Conservation (phyloP, 768 basidiomycete genomes). For the Boletus speciosus region DNA sequence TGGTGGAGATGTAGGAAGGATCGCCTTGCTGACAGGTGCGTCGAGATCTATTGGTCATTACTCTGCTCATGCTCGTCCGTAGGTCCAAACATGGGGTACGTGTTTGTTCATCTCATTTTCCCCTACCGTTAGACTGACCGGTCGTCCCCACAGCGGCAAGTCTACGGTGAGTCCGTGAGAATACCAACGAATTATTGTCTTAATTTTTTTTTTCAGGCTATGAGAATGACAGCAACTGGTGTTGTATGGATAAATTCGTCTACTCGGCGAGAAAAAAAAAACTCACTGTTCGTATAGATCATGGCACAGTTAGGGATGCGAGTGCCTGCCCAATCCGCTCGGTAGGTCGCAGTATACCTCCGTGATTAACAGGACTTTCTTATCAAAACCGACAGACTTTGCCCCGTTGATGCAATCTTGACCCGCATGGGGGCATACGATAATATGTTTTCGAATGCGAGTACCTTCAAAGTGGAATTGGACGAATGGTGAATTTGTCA, state of each 20-base stretch:
- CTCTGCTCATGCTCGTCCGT: not conserved
- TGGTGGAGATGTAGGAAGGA: conserved; percentile 69
- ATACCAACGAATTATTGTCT: not conserved
- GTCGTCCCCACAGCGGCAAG: conserved; percentile 54
- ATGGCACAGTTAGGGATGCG: conserved; percentile 97
- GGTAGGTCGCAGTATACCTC: conserved; percentile 39
- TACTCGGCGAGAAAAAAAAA: not conserved
- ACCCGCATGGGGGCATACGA: conserved; percentile 99
- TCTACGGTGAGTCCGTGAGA: conserved; percentile 51
- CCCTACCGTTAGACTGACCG: not conserved
- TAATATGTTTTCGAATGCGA: conserved; percentile 91
- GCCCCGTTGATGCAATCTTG: conserved; percentile 87
- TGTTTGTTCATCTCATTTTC: conserved; percentile 2
- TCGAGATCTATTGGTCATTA: conserved; percentile 4
- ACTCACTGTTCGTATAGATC: conserved; percentile 42
- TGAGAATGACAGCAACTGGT: conserved; percentile 95
- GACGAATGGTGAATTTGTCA: conserved; percentile 76
- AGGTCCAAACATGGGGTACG: conserved; percentile 90
- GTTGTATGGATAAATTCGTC: conserved; percentile 49
- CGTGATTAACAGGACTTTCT: not conserved
- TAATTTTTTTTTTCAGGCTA: conserved; percentile 42
- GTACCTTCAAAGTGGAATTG: conserved; percentile 97
- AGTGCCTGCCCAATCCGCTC: conserved; percentile 81
- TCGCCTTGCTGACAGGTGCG: conserved; percentile 83
- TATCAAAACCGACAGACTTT: conserved; percentile 48